phyloP scores from a whole-genome alignment of 1,284 basidiomycete genomes.

The Rhodotorula sp. region DNA sequence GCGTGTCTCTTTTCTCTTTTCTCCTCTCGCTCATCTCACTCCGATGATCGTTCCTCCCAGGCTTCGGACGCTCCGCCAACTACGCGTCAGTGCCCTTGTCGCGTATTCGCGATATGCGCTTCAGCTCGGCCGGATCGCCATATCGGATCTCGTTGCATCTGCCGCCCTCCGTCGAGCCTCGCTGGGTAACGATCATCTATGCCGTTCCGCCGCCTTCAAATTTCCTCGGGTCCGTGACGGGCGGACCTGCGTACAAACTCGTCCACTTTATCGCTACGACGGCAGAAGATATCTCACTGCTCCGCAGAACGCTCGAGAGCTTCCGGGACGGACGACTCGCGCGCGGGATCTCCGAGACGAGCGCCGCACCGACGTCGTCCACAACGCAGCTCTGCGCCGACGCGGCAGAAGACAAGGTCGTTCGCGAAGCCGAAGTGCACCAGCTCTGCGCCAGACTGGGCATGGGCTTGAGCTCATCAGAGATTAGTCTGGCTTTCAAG shows the following conservation, averaged over 20 bases:
- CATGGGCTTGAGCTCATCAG: slow-evolving; percentile 32
- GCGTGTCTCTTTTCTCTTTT: background rate
- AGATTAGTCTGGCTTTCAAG: slow-evolving; percentile 48
- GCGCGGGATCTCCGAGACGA: slow-evolving; percentile 38
- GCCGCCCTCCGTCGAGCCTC: slow-evolving; percentile 50
- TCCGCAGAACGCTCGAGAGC: slow-evolving; percentile 53
- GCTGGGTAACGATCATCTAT: slow-evolving; percentile 56
- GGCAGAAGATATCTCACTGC: slow-evolving; percentile 61
- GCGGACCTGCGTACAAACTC: slow-evolving; percentile 82
- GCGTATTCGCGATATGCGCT: slow-evolving; percentile 84
- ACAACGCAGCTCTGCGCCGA: slow-evolving; percentile 44
- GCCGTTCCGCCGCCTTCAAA: slow-evolving; percentile 42
- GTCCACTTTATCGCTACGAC: slow-evolving; percentile 81
- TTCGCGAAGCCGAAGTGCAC: slow-evolving; percentile 32
- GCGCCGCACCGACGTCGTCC: slow-evolving; percentile 48
- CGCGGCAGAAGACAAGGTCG: slow-evolving; percentile 20
- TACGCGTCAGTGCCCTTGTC: slow-evolving; percentile 33
- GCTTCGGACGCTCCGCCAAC: slow-evolving; percentile 23
- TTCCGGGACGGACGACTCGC: slow-evolving; percentile 46
- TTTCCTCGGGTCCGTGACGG: slow-evolving; percentile 67
- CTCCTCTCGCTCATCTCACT: background rate
- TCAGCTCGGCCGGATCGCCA: slow-evolving; percentile 69
- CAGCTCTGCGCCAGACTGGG: slow-evolving; percentile 27
- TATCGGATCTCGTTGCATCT: slow-evolving; percentile 72
- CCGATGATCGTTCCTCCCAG: slow-evolving; percentile 1